Percentiles rank a stretch among this genome's conserved stretches.
Evolutionary conservation across 2,329 filamentous ascomycete genomes (phyloP).

Genomic region (Akanthomyces dipterigenus): DNA sequence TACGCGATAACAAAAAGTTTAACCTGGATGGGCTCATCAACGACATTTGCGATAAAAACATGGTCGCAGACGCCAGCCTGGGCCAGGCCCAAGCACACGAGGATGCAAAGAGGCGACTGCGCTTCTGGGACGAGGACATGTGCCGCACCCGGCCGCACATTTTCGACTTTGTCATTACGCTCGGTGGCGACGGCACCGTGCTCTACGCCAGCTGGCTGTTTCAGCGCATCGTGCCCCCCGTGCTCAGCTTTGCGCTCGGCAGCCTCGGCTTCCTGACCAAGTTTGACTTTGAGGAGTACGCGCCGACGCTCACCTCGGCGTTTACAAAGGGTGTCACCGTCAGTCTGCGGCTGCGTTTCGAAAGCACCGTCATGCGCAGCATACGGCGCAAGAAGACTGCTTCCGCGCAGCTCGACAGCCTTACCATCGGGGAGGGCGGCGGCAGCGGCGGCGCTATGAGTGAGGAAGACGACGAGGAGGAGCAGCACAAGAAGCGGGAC

Average conservation of each 20-base stretch:
- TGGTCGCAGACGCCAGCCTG: slow-evolving; percentile 24
- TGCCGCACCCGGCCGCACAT: slow-evolving; percentile 72
- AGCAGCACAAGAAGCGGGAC: slow-evolving; percentile 46
- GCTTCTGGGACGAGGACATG: slow-evolving; percentile 78
- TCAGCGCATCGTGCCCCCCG: slow-evolving; percentile 87
- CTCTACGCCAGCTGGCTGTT: slow-evolving; percentile 96
- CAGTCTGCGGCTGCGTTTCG: slow-evolving; percentile 80
- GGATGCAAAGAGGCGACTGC: slow-evolving; percentile 48
- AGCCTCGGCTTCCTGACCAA: slow-evolving; percentile 94
- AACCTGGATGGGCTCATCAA: slow-evolving; percentile 62
- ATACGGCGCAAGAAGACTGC: slow-evolving; percentile 37
- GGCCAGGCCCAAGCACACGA: slow-evolving; percentile 29
- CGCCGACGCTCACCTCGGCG: slow-evolving; percentile 59
- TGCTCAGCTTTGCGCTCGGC: slow-evolving; percentile 84
- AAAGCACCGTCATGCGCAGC: slow-evolving; percentile 87
- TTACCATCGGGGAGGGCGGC: neutral
- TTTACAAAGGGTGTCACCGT: slow-evolving; percentile 84
- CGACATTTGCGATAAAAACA: slow-evolving; percentile 45
- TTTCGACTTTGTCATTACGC: slow-evolving; percentile 89
- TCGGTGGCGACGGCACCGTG: slow-evolving; percentile 94
- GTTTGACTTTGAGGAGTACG: slow-evolving; percentile 79
- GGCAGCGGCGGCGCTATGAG: slow-evolving; percentile 8
- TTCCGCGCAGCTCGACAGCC: slow-evolving; percentile 14
- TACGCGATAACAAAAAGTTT: slow-evolving; percentile 67
- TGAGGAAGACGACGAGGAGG: slow-evolving; percentile 31